Evolutionary conservation across 2,329 filamentous ascomycete genomes (phyloP), one percentile per base, ranked within the genome.

Genomic region (Colletotrichum liriopes): DNA sequence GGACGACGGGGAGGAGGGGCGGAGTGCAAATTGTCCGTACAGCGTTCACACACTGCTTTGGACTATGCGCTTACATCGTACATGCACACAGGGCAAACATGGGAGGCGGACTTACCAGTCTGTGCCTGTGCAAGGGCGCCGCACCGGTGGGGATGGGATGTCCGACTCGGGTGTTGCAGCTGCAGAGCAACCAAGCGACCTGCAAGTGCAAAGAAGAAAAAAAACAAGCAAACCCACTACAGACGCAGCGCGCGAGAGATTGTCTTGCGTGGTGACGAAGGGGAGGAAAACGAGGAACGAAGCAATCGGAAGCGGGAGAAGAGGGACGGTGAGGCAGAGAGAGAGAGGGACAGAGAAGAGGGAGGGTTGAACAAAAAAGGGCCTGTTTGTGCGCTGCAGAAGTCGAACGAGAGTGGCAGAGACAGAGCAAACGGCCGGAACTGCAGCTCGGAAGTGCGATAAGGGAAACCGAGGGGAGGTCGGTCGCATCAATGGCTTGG

Each of bases 301-400:
- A 32, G 32, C 16, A 37, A 14, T 18, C 26, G 14, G n/a, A 58
- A 39, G 11, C 35, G 54, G 35, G 35, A 58, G 14, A 8, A 41
- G 56, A 59, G 32, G 23, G 9, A 64, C 6, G 11, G 52, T 11
- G 35, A 67, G 18, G 23, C n/a, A 35, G 43, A 55, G 35, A 39
- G 6, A 51, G 29, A 54, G 41, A 20, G 32, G 23, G 14, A 37
- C 37, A 47, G 20, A 29, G 12, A 52, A 58, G 39, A 54, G 35
- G 16, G 45, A 39, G 32, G 43, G n/a, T 29, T 20, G 49, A n/a
- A 14, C 26, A 55, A 37, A 32, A 56, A n/a, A 59, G 37, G 49
- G 63, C 59, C 61, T 49, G 63, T 55, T 61, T 45, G 63, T 67
- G 63, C 67, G 39, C 54, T 54, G 67, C 52, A 65, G 54, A 58